Conservation (phyloP, 495 filamentous ascomycete species). For the Melanomma pulvis-pyrius region DNA sequence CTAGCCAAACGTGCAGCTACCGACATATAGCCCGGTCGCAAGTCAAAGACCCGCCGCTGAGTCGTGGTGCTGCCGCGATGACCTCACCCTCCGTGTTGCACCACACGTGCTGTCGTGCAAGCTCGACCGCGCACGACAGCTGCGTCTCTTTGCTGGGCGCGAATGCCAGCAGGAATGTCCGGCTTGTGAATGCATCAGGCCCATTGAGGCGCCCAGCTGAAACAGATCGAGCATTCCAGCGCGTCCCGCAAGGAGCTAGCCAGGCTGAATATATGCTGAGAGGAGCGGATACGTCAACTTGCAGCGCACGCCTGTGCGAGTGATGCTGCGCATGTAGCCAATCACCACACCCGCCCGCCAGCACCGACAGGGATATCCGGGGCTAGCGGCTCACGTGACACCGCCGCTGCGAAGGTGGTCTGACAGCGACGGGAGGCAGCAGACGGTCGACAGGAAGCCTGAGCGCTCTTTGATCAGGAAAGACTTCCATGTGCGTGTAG, state of each 20-base stretch:
- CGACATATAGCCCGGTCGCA: conserved; percentile 5
- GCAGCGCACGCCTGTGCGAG: conserved; percentile 11
- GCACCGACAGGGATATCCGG: background rate
- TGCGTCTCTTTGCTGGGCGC: background rate
- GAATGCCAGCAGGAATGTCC: background rate
- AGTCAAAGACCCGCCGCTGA: background rate
- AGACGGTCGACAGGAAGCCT: background rate
- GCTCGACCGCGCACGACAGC: background rate
- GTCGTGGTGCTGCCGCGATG: conserved; percentile 4
- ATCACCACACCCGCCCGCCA: background rate
- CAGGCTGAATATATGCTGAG: background rate
- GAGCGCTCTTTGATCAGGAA: background rate
- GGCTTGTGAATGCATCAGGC: conserved; percentile 1
- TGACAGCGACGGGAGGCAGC: background rate
- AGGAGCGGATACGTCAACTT: conserved; percentile 21
- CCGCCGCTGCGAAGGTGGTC: background rate
- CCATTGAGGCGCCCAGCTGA: conserved; percentile 16
- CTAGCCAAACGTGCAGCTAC: conserved; percentile 31
- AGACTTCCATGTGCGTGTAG: too few relatives aligned
- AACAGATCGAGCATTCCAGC: conserved; percentile 9
- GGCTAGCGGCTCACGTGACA: conserved; percentile 3
- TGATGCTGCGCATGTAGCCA: conserved; percentile 11
- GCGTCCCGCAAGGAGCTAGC: background rate
- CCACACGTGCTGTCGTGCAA: conserved; percentile 19
- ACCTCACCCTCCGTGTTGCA: conserved; percentile 13